phyloP scores from a whole-genome alignment of 768 basidiomycete genomes.

The Auricularia sp. region DNA sequence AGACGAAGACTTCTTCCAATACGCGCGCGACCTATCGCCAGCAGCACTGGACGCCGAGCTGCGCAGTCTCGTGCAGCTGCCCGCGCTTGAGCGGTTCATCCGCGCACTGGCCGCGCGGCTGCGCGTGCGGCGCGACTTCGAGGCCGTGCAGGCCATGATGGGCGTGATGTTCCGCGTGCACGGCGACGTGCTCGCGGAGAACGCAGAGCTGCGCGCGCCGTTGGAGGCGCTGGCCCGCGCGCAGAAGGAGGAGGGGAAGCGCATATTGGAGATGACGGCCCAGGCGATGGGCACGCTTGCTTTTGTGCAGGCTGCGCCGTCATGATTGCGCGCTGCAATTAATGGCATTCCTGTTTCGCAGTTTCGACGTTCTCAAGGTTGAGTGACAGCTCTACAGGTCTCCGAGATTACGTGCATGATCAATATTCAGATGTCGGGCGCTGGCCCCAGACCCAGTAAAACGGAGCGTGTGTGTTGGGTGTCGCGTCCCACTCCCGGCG shows the following conservation, averaged over 20 bases:
- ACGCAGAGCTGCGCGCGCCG: conserved; percentile 49
- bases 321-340: conserved; percentile 3
- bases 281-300: conserved; percentile 65
- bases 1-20: conserved; percentile 79
- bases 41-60: conserved; percentile 88
- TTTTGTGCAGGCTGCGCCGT: conserved; percentile 65
- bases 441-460: background rate
- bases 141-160: conserved; percentile 85
- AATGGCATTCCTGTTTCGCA: too few species aligned
- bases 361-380: too few species aligned
- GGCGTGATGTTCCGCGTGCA: conserved; percentile 79
- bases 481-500: background rate
- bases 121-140: conserved; percentile 78
- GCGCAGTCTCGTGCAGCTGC: conserved; percentile 59
- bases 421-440: background rate
- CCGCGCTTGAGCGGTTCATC: conserved; percentile 59
- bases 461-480: background rate
- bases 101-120: conserved; percentile 65
- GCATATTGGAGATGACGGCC: conserved; percentile 65
- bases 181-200: conserved; percentile 66
- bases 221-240: conserved; percentile 51
- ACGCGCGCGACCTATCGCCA: conserved; percentile 78
- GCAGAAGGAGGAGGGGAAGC: conserved; percentile 68
- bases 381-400: too few species aligned
- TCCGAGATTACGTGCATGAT: too few species aligned